These are phyloP conservation scores for Euphorbia schlechtendalii DNA, from an alignment of 441 rosid species.

Conservation along the genomic window DNA sequence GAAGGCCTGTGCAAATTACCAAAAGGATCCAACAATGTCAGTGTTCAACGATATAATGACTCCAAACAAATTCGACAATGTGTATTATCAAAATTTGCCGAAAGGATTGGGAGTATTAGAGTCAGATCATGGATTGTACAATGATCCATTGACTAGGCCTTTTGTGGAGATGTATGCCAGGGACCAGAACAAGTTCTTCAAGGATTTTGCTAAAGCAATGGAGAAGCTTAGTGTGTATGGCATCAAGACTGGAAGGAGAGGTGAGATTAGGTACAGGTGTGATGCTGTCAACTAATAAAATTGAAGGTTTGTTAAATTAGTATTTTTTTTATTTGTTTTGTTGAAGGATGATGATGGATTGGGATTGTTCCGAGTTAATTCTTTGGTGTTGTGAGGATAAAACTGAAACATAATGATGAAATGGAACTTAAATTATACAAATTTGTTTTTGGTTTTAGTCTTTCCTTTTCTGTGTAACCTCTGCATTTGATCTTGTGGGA, in stretches of 20 bases:
- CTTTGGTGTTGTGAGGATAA: constrained; percentile 17
- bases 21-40: constrained; percentile 42
- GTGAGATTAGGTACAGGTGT: constrained; percentile 56
- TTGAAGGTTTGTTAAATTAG: neutral
- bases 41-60: constrained; percentile 62
- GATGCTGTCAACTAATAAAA: constrained; percentile 52
- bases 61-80: constrained; percentile 65
- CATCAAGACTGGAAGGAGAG: constrained; percentile 50
- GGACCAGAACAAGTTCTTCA: constrained; percentile 50
- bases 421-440: constrained; percentile 24
- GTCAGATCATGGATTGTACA: constrained; percentile 46
- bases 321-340: neutral
- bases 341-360: neutral
- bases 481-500: neutral
- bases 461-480: neutral
- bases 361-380: constrained; percentile 17
- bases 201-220: constrained; percentile 49
- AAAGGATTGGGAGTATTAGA: constrained; percentile 48
- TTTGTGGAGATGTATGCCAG: constrained; percentile 46
- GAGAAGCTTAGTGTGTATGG: constrained; percentile 46
- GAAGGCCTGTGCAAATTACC: constrained; percentile 49
- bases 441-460: constrained; percentile 14
- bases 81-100: constrained; percentile 49
- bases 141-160: constrained; percentile 39
- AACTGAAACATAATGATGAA: constrained; percentile 17